Percentiles rank a stretch among this genome's conserved stretches.
These are phyloP conservation scores for Candida railenensis DNA, from an alignment of 805 yeast genomes.

Conservation along the genomic window DNA sequence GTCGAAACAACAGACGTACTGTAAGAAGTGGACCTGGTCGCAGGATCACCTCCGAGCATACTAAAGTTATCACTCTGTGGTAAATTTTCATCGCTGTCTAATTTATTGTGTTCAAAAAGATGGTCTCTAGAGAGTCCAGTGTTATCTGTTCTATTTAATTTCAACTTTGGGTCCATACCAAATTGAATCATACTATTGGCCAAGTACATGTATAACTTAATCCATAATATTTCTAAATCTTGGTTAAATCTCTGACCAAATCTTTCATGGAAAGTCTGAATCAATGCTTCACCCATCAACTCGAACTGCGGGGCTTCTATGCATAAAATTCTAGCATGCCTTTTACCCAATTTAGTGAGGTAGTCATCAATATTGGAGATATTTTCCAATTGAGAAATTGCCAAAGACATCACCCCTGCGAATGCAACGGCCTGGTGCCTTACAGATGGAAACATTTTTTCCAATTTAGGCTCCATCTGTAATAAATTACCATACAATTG, in stretches of 20 bases:
- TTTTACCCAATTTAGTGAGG: conserved; percentile 62
- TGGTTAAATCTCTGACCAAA: conserved; percentile 52
- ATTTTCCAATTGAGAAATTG: conserved; percentile 63
- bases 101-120: background rate
- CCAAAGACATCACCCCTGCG: conserved; percentile 73
- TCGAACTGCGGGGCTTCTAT: conserved; percentile 68
- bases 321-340: conserved; percentile 73
- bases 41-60: conserved; percentile 1
- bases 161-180: conserved; percentile 50
- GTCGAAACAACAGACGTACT: background rate
- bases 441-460: conserved; percentile 67
- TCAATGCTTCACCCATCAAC: conserved; percentile 70
- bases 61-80: background rate
- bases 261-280: conserved; percentile 67
- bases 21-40: background rate
- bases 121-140: background rate
- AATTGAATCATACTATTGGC: conserved; percentile 66
- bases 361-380: conserved; percentile 57
- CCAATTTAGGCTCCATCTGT: conserved; percentile 58
- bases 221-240: conserved; percentile 70
- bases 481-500: conserved; percentile 74
- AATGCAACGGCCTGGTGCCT: conserved; percentile 78
- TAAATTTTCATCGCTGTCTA: background rate
- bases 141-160: conserved; percentile 10
- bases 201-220: conserved; percentile 63